These are phyloP conservation scores for Eimeria necatrix DNA, from an alignment of 169 alveolate species.

Conservation along the genomic window DNA sequence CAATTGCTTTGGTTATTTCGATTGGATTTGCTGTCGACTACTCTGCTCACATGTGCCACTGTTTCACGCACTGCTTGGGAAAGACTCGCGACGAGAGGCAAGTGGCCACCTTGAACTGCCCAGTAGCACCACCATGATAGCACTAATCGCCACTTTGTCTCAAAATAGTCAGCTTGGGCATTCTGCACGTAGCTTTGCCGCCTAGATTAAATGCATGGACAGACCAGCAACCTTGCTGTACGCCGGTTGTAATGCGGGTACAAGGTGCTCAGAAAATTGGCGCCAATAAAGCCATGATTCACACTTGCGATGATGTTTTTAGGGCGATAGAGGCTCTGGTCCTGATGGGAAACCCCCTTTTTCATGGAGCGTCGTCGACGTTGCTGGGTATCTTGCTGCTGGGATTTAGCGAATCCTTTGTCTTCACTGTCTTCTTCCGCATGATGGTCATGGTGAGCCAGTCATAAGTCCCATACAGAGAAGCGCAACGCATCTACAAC, in stretches of 20 bases:
- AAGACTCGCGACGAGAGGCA: slow-evolving; percentile 82
- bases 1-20: slow-evolving; percentile 85
- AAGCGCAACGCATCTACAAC: background rate
- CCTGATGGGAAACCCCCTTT: slow-evolving; percentile 88
- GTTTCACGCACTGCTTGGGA: slow-evolving; percentile 87
- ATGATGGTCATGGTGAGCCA: slow-evolving; percentile 87
- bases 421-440: slow-evolving; percentile 88
- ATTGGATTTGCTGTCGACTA: slow-evolving; percentile 89
- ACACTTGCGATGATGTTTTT: background rate
- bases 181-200: no score
- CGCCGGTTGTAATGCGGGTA: no score
- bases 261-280: no score
- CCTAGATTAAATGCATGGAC: no score
- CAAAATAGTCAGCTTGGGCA: no score
- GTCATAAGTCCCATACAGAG: background rate
- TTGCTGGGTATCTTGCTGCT: slow-evolving; percentile 85
- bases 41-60: slow-evolving; percentile 88
- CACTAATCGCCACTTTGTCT: no score
- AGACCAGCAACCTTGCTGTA: no score
- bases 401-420: slow-evolving; percentile 86
- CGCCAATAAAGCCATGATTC: no score
- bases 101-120: background rate
- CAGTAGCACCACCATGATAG: no score
- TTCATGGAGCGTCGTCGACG: slow-evolving; percentile 89
- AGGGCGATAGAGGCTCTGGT: slow-evolving; percentile 86